Evolutionary conservation across 805 yeast species (phyloP).

Genomic region (Suhomyces tanzawaensis): DNA sequence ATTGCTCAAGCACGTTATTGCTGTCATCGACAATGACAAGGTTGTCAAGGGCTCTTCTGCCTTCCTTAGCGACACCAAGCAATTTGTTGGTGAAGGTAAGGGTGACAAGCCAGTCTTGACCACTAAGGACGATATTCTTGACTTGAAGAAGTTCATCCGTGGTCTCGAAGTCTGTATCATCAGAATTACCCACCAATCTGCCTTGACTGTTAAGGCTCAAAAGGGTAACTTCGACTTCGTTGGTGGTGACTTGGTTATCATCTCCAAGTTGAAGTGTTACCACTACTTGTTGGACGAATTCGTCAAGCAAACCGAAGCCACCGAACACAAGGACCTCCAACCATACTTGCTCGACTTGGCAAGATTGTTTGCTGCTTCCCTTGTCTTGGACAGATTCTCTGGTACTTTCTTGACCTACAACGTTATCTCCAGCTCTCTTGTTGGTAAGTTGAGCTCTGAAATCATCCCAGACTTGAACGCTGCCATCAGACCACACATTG

Average conservation of each 20-base stretch:
- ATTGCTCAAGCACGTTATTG: constrained; percentile 30
- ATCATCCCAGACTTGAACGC: constrained; percentile 35
- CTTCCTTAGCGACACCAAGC: constrained; percentile 37
- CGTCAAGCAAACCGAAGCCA: constrained; percentile 34
- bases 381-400: constrained; percentile 64
- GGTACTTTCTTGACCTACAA: constrained; percentile 68
- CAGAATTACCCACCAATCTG: constrained; percentile 34
- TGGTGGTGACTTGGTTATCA: constrained; percentile 43
- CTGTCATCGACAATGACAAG: constrained; percentile 28
- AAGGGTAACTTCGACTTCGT: constrained; percentile 45
- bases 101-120: constrained; percentile 25
- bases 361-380: constrained; percentile 56
- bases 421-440: constrained; percentile 49
- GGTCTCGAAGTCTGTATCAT: constrained; percentile 40
- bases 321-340: constrained; percentile 40
- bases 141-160: constrained; percentile 28
- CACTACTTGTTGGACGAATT: constrained; percentile 45
- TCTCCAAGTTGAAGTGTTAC: constrained; percentile 52
- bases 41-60: constrained; percentile 45
- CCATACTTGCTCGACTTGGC: constrained; percentile 54
- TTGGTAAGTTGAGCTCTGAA: constrained; percentile 45
- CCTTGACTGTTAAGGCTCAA: constrained; percentile 28
- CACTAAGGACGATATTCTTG: constrained; percentile 24
- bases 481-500: constrained; percentile 56
- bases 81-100: constrained; percentile 19